Evolutionary conservation across 371 early-diverging fungal genomes (phyloP).

Genomic region (Lichtheimia ornata): DNA sequence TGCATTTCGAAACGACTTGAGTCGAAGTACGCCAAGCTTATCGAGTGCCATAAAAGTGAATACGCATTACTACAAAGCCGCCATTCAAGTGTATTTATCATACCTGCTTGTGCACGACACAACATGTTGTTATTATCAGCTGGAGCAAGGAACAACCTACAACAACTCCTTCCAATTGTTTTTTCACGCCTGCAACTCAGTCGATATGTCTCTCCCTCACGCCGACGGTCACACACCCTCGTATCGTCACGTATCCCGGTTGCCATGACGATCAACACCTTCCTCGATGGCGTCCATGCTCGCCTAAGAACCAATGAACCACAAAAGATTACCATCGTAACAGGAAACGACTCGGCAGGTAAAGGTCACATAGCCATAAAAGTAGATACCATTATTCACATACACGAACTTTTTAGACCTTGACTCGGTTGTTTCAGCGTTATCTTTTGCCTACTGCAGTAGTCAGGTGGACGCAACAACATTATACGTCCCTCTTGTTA

Average conservation of each 20-base stretch:
- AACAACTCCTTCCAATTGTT: too few species aligned
- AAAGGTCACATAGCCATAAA: background rate
- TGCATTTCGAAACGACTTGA: slow-evolving; percentile 13
- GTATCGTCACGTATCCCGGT: too few species aligned
- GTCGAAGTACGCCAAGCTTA: slow-evolving; percentile 2
- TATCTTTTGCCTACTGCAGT: slow-evolving; percentile 57
- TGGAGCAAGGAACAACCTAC: too few species aligned
- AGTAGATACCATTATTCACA: background rate
- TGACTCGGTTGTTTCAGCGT: slow-evolving; percentile 67
- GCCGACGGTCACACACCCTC: too few species aligned
- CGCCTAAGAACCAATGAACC: background rate
- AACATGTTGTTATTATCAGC: slow-evolving; percentile 5
- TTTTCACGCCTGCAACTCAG: too few species aligned
- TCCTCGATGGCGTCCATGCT: background rate
- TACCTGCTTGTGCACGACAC: slow-evolving; percentile 8
- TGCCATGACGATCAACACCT: slow-evolving; percentile 1
- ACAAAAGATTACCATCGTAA: slow-evolving; percentile 36
- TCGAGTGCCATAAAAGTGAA: background rate
- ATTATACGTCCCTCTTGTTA: slow-evolving; percentile 56
- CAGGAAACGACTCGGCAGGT: slow-evolving; percentile 79
- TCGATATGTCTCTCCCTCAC: too few species aligned
- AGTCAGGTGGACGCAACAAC: slow-evolving; percentile 10
- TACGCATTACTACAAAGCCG: background rate
- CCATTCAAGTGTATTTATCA: background rate
- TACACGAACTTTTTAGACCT: slow-evolving; percentile 51